Base-by-base conservation (phyloP, 169 alveolate genomes). In the Cryptosporidium parvum region DNA sequence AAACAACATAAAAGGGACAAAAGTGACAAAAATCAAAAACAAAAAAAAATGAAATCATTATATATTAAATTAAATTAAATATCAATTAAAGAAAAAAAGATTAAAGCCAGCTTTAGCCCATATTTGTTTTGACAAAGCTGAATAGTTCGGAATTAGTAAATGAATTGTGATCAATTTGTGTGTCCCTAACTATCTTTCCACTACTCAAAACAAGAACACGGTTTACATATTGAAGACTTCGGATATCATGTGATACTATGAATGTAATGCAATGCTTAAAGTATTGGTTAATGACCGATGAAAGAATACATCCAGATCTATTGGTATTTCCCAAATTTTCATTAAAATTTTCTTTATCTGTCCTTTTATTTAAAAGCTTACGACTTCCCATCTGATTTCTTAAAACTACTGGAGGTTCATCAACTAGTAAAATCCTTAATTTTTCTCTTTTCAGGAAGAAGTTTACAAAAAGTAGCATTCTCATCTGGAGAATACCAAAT, bases 381-480 rank as follows among this genome's bases (percentile, higher is more conserved):
- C 21, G 3, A 18, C 0, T 51, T 7, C 1, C 39, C 23, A 6
- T 16, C 16, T 62, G 56, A n/a, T 39, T 37, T n/a, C 56, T 53
- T 37, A 29, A n/a, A 59, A 80, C 18, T 26, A 80, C 89, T 23
- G 89, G 89, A 51, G 89, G 89, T 44, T 80, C 89, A 73, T 80
- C 89, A 5, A 80, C 68, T 16, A 80, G 69, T 14, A 80, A 14
- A 21, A 80, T 80, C 48, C 70, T 80, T 39, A 80, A 26, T 48
- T 80, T 44, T 16, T 80, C 33, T 14, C 68, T 59, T 33, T 62
- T 80, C 9, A 80, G 35, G 56, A 61, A 80, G 51, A 62, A 80
- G 42, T 39, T 59, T 8, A 67, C 89, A 80, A 80, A 80, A 14
- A 80, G 56, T 21, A 80, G 68, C 89, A 80, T 80, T 62, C 89